Conservation (phyloP, 768 basidiomycete genomes). For the Naganishia onofrii region DNA sequence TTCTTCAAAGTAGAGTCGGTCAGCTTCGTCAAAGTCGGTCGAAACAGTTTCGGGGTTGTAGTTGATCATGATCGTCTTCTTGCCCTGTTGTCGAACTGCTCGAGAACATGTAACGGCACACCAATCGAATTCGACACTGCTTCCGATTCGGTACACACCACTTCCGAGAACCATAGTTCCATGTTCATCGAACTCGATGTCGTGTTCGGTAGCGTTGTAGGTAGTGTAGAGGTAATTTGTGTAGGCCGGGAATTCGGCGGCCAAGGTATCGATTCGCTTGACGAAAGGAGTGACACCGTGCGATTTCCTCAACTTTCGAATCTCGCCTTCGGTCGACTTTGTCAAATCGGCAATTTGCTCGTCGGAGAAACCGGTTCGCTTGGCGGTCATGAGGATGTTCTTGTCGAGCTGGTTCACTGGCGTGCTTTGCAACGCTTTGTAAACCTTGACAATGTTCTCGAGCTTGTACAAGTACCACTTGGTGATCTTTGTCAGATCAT, state of each 20-base stretch:
- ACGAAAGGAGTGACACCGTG: constrained; percentile 91
- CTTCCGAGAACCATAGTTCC: constrained; percentile 99
- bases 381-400: constrained; percentile 79
- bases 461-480: constrained; percentile 99
- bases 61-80: constrained; percentile 97
- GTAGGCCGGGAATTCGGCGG: constrained; percentile 96
- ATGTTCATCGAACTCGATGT: constrained; percentile 90
- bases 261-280: constrained; percentile 97
- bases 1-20: constrained; percentile 96
- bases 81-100: constrained; percentile 84
- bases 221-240: constrained; percentile 99
- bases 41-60: constrained; percentile 99
- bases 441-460: constrained; percentile 93
- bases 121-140: constrained; percentile 99
- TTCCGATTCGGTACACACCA: constrained; percentile 97
- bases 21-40: constrained; percentile 99
- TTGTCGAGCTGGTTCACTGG: constrained; percentile 68
- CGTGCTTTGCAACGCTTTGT: constrained; percentile 67
- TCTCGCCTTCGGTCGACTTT: constrained; percentile 67
- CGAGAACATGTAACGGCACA: constrained; percentile 98
- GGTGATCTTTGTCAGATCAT: constrained; percentile 96
- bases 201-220: constrained; percentile 93
- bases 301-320: constrained; percentile 81
- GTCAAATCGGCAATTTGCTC: constrained; percentile 82
- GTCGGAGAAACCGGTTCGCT: constrained; percentile 94